Percentiles rank a stretch among this genome's conserved stretches.
These are phyloP conservation scores for Gossypium laxum DNA, from an alignment of 441 rosid species.

Conservation along the genomic window DNA sequence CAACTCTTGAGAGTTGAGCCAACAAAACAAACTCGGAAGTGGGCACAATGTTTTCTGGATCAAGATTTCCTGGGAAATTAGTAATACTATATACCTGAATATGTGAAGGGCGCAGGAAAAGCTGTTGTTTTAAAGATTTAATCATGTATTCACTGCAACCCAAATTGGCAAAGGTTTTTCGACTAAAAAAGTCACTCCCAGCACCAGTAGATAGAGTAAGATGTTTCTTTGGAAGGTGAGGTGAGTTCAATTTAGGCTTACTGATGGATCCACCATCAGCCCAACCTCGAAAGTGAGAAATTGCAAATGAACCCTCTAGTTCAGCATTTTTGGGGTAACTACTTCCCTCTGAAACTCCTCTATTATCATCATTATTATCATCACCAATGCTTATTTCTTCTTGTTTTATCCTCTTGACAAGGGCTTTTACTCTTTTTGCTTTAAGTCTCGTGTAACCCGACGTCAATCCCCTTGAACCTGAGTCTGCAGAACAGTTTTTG, in stretches of 20 bases:
- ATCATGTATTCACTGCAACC: conserved; percentile 60
- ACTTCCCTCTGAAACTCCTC: neutral
- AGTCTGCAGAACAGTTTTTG: conserved; percentile 13
- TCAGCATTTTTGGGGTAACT: conserved; percentile 21
- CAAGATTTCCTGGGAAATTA: neutral
- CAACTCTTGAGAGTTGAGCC: neutral
- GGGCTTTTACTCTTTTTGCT: conserved; percentile 45
- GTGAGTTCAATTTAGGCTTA: conserved; percentile 19
- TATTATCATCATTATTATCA: neutral
- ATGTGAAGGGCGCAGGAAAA: conserved; percentile 52
- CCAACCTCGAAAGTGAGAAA: conserved; percentile 46
- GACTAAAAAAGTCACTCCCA: conserved; percentile 55
- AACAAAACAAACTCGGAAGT: neutral
- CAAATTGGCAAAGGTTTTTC: conserved; percentile 51
- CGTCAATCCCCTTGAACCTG: conserved; percentile 13
- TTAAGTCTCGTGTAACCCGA: conserved; percentile 47
- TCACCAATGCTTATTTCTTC: conserved; percentile 12
- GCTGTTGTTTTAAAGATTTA: conserved; percentile 50
- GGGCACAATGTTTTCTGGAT: neutral
- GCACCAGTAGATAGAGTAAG: conserved; percentile 15
- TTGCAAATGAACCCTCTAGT: conserved; percentile 18
- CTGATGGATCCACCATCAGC: conserved; percentile 26
- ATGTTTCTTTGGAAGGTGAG: conserved; percentile 24
- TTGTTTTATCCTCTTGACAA: conserved; percentile 39
- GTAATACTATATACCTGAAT: conserved; percentile 52